A percentile compares a stretch with the other conserved stretches of the same genome.
Evolutionary conservation across 495 filamentous ascomycete species (phyloP).

Genomic region (Penicillium diatomitis): DNA sequence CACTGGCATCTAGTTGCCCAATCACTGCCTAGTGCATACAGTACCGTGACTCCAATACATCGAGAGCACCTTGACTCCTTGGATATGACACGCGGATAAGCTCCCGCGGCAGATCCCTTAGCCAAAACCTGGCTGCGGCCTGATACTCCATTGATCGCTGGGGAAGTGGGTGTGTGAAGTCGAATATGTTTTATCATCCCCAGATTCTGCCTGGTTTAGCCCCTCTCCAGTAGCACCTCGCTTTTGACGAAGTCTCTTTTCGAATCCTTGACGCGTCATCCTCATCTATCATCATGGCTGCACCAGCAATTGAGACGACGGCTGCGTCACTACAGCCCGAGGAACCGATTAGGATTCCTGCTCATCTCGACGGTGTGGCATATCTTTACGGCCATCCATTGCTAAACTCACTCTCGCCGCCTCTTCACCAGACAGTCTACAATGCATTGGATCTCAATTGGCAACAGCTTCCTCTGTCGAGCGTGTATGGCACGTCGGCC

Average conservation of each 20-base stretch:
- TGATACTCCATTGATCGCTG: too few species aligned
- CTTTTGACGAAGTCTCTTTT: too few species aligned
- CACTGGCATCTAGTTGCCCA: too few species aligned
- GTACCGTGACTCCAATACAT: too few species aligned
- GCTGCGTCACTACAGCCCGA: slow-evolving; percentile 14
- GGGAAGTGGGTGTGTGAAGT: too few species aligned
- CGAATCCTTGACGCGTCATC: too few species aligned
- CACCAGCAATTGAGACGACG: slow-evolving; percentile 9
- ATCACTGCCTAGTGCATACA: too few species aligned
- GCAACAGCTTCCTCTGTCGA: slow-evolving; percentile 46
- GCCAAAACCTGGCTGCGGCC: not conserved
- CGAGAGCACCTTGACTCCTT: too few species aligned
- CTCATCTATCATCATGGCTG: slow-evolving; percentile 10
- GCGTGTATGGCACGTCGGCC: slow-evolving; percentile 24
- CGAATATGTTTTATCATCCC: too few species aligned
- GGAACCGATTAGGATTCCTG: slow-evolving; percentile 31
- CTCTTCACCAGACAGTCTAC: slow-evolving; percentile 60
- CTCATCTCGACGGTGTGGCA: slow-evolving; percentile 30
- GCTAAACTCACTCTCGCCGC: slow-evolving; percentile 60
- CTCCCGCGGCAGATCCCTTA: not conserved
- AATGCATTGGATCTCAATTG: slow-evolving; percentile 47
- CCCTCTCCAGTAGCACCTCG: too few species aligned
- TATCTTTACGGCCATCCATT: slow-evolving; percentile 47
- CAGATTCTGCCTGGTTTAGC: too few species aligned
- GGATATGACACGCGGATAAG: too few species aligned